phyloP scores from a whole-genome alignment of 2,329 filamentous ascomycete species.

The Fusarium sp. region DNA sequence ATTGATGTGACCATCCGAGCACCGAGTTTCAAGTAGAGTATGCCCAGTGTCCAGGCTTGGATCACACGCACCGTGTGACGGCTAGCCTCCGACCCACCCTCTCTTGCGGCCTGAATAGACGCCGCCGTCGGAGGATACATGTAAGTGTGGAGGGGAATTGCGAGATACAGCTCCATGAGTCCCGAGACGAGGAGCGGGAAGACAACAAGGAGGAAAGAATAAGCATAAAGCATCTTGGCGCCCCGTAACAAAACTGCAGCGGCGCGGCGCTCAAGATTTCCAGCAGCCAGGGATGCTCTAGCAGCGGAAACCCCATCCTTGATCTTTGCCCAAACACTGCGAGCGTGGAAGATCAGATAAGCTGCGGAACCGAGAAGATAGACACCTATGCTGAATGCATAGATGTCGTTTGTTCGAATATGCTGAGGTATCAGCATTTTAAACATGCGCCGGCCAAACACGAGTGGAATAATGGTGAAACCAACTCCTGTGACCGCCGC shows the following conservation, averaged over 20 bases:
- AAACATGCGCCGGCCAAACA: conserved; percentile 85
- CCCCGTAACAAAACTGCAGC: conserved; percentile 45
- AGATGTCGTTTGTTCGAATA: conserved; percentile 89
- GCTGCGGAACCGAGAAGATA: conserved; percentile 77
- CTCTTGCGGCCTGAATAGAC: conserved; percentile 41
- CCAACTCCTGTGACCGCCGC: conserved; percentile 87
- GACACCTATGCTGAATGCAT: conserved; percentile 91
- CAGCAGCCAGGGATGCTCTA: conserved; percentile 34
- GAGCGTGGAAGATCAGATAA: conserved; percentile 68
- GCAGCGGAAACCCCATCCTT: conserved; percentile 43
- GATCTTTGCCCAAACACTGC: conserved; percentile 48
- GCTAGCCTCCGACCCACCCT: conserved; percentile 40
- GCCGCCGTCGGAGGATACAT: conserved; percentile 57
- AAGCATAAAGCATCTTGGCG: conserved; percentile 74
- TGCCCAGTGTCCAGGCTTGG: conserved; percentile 92
- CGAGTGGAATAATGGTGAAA: conserved; percentile 84
- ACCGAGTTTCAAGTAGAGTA: conserved; percentile 87
- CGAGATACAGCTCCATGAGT: conserved; percentile 86
- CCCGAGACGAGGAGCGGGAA: conserved; percentile 83
- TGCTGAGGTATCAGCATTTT: conserved; percentile 75
- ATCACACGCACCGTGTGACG: conserved; percentile 83
- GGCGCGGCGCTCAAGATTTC: conserved; percentile 39
- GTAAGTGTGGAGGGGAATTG: conserved; percentile 87
- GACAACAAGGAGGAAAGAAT: conserved; percentile 76
- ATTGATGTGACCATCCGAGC: conserved; percentile 74